Base-by-base conservation (phyloP, 2,329 filamentous ascomycete species). In the Ophiostoma angusticollis region DNA sequence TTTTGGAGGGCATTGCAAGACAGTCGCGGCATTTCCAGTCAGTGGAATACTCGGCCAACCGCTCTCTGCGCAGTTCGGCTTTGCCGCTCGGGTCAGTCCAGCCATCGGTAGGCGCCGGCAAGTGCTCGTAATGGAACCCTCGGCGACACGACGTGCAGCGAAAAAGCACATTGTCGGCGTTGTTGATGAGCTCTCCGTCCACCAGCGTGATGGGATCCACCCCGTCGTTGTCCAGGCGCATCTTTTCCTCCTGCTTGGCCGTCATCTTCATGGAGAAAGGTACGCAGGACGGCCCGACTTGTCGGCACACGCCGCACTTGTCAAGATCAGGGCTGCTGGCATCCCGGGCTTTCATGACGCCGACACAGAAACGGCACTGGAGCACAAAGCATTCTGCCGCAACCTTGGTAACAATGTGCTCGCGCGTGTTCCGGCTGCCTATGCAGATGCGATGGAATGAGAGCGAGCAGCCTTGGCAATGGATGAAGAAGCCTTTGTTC, bases 361-460 rank as follows among this genome's bases (percentile, higher is more conserved):
- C 79, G 45, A 96, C 70, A 55, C 91, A 98, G 41, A 78, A 81
- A 47, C 78, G 80, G 60, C 91, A 98, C 55, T 98, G 91, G 28
- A 98, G 63, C 13, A 98, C 78, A 50, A 93, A 96, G 27, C 80
- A 60, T 2, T 80, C 75, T 1, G 80, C 65, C 2, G 67, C 78
- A 37, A 95, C 60, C 56, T 96, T 98, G 18, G 86, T 96, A 9
- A 84, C 84, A 25, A 91, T 63, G 55, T 96, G 91, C n/a, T 94
- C 85, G 44, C 91, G 72, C 11, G 57, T 64, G 37, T 70, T 72
- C 35, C 91, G 74, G 35, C 69, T 65, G 1, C 89, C 86, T 21
- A 98, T 67, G 53, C 91, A 98, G 29, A 62, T 62, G 56, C 83
- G 84, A 59, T 98, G 91, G 49, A 85, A 94, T 0, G 82, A 70